A percentile compares a stretch with the other conserved stretches of the same genome.
Conservation (phyloP, 2,329 filamentous ascomycete species). For the Trichophyton mentagrophytes region DNA sequence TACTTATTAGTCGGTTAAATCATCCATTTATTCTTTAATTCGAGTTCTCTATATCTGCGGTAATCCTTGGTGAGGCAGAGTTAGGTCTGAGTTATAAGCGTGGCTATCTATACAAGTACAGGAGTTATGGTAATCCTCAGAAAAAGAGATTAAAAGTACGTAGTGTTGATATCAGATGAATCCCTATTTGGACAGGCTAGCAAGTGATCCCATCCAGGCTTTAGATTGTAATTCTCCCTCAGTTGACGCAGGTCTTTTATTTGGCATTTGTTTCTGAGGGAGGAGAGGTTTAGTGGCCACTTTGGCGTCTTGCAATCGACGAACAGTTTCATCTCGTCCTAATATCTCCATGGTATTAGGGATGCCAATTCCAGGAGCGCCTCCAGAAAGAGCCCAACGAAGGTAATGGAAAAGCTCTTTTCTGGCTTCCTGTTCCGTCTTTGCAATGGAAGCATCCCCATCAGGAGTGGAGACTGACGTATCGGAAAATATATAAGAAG, state of each 20-base stretch:
- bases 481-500: slow-evolving; percentile 17
- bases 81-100: background rate
- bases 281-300: slow-evolving; percentile 19
- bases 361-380: slow-evolving; percentile 41
- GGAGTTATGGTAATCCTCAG: background rate
- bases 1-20: background rate
- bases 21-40: background rate
- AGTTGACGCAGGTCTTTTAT: background rate
- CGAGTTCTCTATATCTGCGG: background rate
- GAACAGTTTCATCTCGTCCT: slow-evolving; percentile 40
- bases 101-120: background rate
- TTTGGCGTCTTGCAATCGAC: slow-evolving; percentile 33
- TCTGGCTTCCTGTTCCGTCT: slow-evolving; percentile 19
- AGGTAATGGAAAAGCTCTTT: slow-evolving; percentile 43
- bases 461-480: slow-evolving; percentile 5
- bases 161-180: background rate
- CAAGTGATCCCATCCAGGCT: slow-evolving; percentile 12
- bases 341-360: slow-evolving; percentile 43
- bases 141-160: background rate
- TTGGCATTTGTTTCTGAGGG: slow-evolving; percentile 14
- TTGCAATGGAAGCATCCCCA: slow-evolving; percentile 17
- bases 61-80: background rate
- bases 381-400: slow-evolving; percentile 43
- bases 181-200: background rate
- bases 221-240: background rate